Conservation (phyloP, 352 stramenopile genomes). For the Globisporangium iwayamae region DNA sequence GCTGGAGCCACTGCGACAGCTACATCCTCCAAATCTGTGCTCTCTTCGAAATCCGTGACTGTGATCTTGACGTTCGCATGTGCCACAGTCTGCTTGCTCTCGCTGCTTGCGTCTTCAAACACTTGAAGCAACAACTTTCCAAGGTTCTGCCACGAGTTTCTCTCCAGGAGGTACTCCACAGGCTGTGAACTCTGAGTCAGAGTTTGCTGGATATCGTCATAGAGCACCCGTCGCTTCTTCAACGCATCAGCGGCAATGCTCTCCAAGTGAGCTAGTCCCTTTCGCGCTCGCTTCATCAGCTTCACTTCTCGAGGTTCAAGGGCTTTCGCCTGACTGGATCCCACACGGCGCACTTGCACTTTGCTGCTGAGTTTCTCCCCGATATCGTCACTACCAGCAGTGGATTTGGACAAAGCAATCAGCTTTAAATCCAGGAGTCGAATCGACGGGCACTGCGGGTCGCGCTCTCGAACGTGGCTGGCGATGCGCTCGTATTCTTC, state of each 20-base stretch:
- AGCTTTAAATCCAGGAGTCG: conserved; percentile 24
- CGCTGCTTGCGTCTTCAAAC: conserved; percentile 53
- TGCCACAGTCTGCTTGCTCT: conserved; percentile 18
- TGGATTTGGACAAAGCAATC: neutral
- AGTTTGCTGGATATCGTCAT: conserved; percentile 18
- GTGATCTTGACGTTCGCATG: conserved; percentile 27
- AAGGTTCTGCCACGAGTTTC: conserved; percentile 45
- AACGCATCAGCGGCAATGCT: conserved; percentile 6
- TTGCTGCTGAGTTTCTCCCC: neutral
- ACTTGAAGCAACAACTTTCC: conserved; percentile 60
- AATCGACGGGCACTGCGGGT: conserved; percentile 40
- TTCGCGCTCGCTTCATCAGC: conserved; percentile 16
- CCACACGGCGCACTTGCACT: neutral
- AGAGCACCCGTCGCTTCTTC: conserved; percentile 34
- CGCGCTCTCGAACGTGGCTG: conserved; percentile 36
- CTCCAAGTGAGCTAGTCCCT: conserved; percentile 7
- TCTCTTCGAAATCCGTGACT: conserved; percentile 15
- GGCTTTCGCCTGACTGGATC: neutral
- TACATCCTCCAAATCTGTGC: neutral
- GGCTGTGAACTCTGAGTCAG: conserved; percentile 16
- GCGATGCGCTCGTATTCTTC: conserved; percentile 46
- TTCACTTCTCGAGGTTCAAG: conserved; percentile 7
- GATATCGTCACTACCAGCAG: neutral
- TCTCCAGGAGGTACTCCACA: conserved; percentile 38
- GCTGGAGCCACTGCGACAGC: neutral